Evolutionary conservation across 495 filamentous ascomycete genomes (phyloP), one percentile per base, ranked within the genome.

Genomic region (Rhizodiscina lignyota): DNA sequence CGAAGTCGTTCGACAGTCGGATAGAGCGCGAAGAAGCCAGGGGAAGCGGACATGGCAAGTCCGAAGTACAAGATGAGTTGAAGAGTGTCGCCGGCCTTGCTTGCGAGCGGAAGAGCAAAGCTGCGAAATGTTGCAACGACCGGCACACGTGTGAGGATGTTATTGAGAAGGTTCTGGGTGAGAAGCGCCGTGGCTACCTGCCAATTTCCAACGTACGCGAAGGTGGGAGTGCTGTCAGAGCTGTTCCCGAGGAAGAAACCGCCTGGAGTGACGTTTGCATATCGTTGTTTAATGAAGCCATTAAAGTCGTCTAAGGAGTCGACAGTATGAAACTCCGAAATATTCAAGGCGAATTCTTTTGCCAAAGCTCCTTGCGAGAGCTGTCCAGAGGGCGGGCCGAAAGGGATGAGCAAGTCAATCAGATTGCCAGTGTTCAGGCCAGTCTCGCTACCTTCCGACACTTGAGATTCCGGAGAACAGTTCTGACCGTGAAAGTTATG

Each of bases 11-110:
- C 84, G 3, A 78, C 51, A 2, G 81, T 89, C 18, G 81, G 80
- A 55, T 93, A 93, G 13, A 93, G 64, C 1, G 77, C 72, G 45
- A 89, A 91, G 59, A 93, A 83, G 18, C 72, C 81, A 4, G 84
- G 84, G 50, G 74, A 89, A 0, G 72, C 73, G 13, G 67, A 62
- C 61, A 86, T 72, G 12, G 72, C 79, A 2, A 92, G 62, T 18
- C 78, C 72, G 44, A 84, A 72, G 51, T 93, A 93, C 8, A 77
- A 63, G 18, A 86, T 59, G 12, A 91, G 61, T 52, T 89, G 79
- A 17, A 93, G 59, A n/a, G 73, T 74, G 28, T 83, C 62, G 5
- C 78, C 82, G 1, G 67, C 65, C 18, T 59, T 59, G 1, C 74
- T 67, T 6, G 64, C 47, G 58, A 68, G 83, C 13, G 79, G 72